Evolutionary conservation across 345 rosid genomes (phyloP), one percentile per base, ranked within the genome.

Genomic region (Mallotus nudiflorus): DNA sequence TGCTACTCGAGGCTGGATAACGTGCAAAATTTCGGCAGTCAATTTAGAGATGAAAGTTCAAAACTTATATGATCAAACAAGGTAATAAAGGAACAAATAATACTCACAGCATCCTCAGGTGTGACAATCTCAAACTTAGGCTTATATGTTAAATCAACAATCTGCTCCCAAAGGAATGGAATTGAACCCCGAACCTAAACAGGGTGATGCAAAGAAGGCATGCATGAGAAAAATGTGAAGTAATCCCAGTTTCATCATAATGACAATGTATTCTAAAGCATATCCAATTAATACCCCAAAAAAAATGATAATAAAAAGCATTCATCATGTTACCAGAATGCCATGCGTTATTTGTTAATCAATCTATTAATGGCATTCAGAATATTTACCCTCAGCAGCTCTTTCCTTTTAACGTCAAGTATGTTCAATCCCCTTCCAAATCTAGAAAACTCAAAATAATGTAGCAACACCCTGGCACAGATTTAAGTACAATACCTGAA

Each of bases 61-160:
- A 58, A 59, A 59, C 20, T 59, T 42, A 29, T 45, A 42, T 46
- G 51, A 44, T 46, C 28, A 58, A 56, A 80, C 57, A 42, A 63
- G 62, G 69, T 29, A 27, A 19, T 54, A 56, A 64, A 40, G 54
- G 28, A 61, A 80, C 42, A 56, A 49, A 31, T 58, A 57, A 62
- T 28, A 84, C 98, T 85, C 75, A 95, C 99, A 66, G 96, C 96
- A 78, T 90, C 98, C 84, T 92, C 98, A 67, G 93, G 85, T 75
- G 68, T 85, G 72, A 90, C 82, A 74, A 95, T 95, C 82, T 92
- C 98, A 83, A 90, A 92, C 79, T 92, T 92, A 71, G 99, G 99
- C 83, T 95, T 95, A 77, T 95, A 95, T n/a, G 89, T 89, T 84
- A 95, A 81, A 83, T 95, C 91, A 68, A 92, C 99, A 81, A 90